phyloP scores from a whole-genome alignment of 805 yeast genomes.

The Candida insectalens region DNA sequence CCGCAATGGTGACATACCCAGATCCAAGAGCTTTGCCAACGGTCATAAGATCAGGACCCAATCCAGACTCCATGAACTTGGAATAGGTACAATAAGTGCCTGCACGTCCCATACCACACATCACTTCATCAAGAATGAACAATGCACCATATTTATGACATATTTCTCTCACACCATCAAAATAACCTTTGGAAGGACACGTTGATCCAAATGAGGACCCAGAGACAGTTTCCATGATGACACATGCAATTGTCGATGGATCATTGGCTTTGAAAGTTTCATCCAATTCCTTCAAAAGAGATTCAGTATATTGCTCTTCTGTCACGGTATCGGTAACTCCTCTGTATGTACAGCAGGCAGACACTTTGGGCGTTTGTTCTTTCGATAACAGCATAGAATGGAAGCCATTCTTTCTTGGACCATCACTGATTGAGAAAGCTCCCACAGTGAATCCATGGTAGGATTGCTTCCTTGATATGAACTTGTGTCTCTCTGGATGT shows the following conservation, averaged over 20 bases:
- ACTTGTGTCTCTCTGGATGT: constrained; percentile 29
- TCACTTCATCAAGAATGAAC: constrained; percentile 88
- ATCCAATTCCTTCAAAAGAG: constrained; percentile 30
- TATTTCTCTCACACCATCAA: constrained; percentile 35
- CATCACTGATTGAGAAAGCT: constrained; percentile 32
- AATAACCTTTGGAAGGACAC: constrained; percentile 34
- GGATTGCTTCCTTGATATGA: constrained; percentile 33
- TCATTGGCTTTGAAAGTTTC: constrained; percentile 29
- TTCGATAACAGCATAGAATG: constrained; percentile 16
- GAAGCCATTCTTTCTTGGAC: constrained; percentile 26
- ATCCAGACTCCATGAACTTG: constrained; percentile 26
- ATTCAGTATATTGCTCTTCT: constrained; percentile 26
- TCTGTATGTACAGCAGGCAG: constrained; percentile 16
- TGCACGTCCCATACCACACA: constrained; percentile 49
- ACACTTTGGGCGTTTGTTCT: constrained; percentile 21
- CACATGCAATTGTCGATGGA: constrained; percentile 32
- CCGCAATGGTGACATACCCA: constrained; percentile 43
- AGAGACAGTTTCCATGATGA: constrained; percentile 34
- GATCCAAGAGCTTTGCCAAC: constrained; percentile 43
- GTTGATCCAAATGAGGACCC: constrained; percentile 36
- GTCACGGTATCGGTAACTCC: constrained; percentile 12
- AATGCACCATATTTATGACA: constrained; percentile 94
- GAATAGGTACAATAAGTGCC: constrained; percentile 39
- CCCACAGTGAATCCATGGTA: constrained; percentile 44
- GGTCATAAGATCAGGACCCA: constrained; percentile 40